A percentile compares a stretch with the other conserved stretches of the same genome.
Conservation (phyloP, 345 rosid genomes). For the Gossypium ekmanianum region DNA sequence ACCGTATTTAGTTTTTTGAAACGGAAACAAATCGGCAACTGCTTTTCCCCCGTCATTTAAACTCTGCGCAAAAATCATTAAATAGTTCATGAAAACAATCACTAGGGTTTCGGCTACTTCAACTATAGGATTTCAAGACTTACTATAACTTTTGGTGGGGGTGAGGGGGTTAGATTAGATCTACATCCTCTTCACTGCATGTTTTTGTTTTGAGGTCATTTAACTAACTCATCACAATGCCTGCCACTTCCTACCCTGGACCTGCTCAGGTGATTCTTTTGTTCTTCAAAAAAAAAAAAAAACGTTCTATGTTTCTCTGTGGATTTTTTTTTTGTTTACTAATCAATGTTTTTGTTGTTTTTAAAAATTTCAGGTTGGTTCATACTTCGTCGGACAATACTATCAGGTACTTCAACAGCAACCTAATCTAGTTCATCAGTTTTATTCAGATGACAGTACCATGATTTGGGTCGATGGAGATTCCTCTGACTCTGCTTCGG, state of each 20-base stretch:
- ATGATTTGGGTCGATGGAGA: conserved; percentile 82
- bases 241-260: conserved; percentile 9
- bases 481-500: conserved; percentile 52
- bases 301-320: not conserved
- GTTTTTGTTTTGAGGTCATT: not conserved
- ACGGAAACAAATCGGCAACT: not conserved
- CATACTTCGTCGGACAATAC: conserved; percentile 91
- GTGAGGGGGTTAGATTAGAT: not conserved
- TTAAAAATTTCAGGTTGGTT: conserved; percentile 62
- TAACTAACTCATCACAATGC: not conserved
- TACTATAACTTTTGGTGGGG: not conserved
- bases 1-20: not conserved
- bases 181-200: not conserved
- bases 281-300: too few relatives aligned
- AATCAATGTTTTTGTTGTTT: not conserved
- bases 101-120: conserved; percentile 9
- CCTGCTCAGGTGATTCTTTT: conserved; percentile 4
- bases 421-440: conserved; percentile 84
- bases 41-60: not conserved
- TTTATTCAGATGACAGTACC: conserved; percentile 64
- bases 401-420: conserved; percentile 80
- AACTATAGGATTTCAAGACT: not conserved
- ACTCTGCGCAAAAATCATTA: not conserved
- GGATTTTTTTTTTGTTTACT: not conserved
- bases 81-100: too few relatives aligned